Conservation (phyloP, 164 flowering plant species). For the Santalum album region DNA sequence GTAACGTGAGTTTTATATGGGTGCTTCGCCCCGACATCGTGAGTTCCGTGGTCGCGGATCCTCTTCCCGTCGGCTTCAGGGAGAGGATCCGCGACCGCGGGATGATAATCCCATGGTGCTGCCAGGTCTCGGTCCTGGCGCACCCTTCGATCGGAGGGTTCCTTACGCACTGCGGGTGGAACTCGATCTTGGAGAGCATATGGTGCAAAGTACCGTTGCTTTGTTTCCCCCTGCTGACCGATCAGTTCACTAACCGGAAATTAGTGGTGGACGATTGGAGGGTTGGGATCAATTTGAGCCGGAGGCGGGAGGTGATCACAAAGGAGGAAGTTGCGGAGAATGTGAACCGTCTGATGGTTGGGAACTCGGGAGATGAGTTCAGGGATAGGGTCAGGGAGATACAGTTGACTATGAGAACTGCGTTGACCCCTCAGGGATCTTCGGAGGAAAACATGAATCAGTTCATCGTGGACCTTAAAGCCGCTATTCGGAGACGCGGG, state of each 20-base stretch:
- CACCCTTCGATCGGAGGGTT: slow-evolving; percentile 71
- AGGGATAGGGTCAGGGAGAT: slow-evolving; percentile 22
- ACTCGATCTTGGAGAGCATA: slow-evolving; percentile 58
- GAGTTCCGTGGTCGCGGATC: slow-evolving; percentile 35
- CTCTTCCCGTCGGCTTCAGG: slow-evolving; percentile 38
- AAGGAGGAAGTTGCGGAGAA: slow-evolving; percentile 36
- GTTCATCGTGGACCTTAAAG: slow-evolving; percentile 35
- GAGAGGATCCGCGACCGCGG: slow-evolving; percentile 25
- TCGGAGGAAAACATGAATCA: slow-evolving; percentile 36
- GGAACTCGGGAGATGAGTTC: slow-evolving; percentile 21
- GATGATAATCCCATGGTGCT: slow-evolving; percentile 63
- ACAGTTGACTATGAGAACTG: slow-evolving; percentile 25
- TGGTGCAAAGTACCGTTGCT: slow-evolving; percentile 55
- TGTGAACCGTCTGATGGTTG: slow-evolving; percentile 36
- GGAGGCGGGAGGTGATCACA: slow-evolving; percentile 5
- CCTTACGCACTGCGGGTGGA: slow-evolving; percentile 82
- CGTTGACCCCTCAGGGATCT: too few relatives aligned
- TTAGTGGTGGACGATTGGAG: slow-evolving; percentile 74
- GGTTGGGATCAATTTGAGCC: slow-evolving; percentile 43
- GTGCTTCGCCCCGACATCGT: slow-evolving; percentile 70
- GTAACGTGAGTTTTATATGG: slow-evolving; percentile 58
- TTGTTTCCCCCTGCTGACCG: slow-evolving; percentile 61
- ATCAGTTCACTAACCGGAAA: slow-evolving; percentile 75
- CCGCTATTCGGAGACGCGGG: slow-evolving; percentile 4
- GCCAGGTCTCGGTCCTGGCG: slow-evolving; percentile 40